A percentile compares a stretch with the other conserved stretches of the same genome.
Conservation (phyloP, 306 rosid genomes). For the Prunus davidiana region DNA sequence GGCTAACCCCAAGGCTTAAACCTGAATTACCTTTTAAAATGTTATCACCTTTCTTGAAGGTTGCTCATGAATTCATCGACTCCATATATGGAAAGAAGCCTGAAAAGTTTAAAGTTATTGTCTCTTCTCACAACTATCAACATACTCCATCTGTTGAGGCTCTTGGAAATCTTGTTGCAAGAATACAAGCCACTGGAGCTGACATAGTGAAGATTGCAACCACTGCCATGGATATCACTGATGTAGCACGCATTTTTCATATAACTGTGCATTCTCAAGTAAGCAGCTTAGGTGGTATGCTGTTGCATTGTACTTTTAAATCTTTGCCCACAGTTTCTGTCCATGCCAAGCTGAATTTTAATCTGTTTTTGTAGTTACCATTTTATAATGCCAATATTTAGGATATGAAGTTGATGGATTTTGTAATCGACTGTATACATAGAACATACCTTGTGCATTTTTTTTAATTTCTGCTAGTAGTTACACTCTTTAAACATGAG, state of each 20-base stretch:
- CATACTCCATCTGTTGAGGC: slow-evolving; percentile 82
- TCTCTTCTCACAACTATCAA: slow-evolving; percentile 92
- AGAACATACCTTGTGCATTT: not conserved
- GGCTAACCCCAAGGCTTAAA: not conserved
- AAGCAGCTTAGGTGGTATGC: slow-evolving; percentile 38
- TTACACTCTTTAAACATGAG: not conserved
- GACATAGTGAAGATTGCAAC: slow-evolving; percentile 95
- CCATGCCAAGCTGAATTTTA: not conserved
- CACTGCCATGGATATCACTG: slow-evolving; percentile 81
- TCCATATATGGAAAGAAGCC: slow-evolving; percentile 59
- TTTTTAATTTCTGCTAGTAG: too few species aligned
- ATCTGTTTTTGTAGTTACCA: not conserved
- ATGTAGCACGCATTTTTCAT: slow-evolving; percentile 73
- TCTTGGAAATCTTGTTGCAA: slow-evolving; percentile 83
- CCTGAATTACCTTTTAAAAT: slow-evolving; percentile 17
- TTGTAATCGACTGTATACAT: not conserved
- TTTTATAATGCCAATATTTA: not conserved
- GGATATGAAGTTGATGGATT: not conserved
- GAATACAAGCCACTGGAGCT: slow-evolving; percentile 88
- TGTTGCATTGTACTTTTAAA: not conserved
- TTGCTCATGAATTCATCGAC: slow-evolving; percentile 66
- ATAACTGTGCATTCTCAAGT: slow-evolving; percentile 84
- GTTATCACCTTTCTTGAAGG: slow-evolving; percentile 51
- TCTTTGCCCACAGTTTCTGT: not conserved
- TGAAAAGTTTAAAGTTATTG: slow-evolving; percentile 63